phyloP scores from a whole-genome alignment of 306 rosid genomes.

The Rosa persica region DNA sequence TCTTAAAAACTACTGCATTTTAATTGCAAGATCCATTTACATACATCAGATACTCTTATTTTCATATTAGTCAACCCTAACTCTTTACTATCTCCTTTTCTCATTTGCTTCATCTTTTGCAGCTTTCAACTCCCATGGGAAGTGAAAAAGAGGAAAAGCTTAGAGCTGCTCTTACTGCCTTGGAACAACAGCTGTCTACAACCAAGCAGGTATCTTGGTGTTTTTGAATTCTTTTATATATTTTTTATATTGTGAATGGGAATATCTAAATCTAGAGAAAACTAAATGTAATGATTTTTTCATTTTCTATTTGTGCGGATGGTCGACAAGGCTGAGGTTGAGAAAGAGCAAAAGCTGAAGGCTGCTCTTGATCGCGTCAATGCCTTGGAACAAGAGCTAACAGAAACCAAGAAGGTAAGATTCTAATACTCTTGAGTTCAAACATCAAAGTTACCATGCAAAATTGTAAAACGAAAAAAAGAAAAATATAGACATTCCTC shows the following conservation, averaged over 20 bases:
- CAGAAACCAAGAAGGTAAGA: conserved; percentile 17
- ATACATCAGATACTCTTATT: background rate
- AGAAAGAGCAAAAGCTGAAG: conserved; percentile 20
- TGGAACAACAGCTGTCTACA: conserved; percentile 55
- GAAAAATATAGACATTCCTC: background rate
- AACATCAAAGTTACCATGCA: background rate
- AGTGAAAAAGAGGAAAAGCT: conserved; percentile 69
- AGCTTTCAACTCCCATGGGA: conserved; percentile 44
- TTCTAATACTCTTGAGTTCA: background rate
- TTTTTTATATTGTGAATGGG: background rate
- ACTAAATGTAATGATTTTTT: background rate
- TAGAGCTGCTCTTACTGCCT: conserved; percentile 44
- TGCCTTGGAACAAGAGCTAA: conserved; percentile 20
- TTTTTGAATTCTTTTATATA: background rate
- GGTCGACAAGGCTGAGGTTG: conserved; percentile 16
- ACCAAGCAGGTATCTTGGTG: conserved; percentile 58
- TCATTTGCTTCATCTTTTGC: conserved; percentile 17
- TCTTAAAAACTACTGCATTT: background rate
- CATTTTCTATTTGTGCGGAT: background rate
- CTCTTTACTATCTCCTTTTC: background rate
- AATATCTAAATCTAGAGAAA: background rate
- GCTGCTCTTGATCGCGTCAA: conserved; percentile 13
- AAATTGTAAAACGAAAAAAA: background rate
- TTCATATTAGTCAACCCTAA: background rate
- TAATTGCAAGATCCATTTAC: background rate